Base-by-base conservation (phyloP, 1,139 yeast genomes). In the Kodamaea fungicola region DNA sequence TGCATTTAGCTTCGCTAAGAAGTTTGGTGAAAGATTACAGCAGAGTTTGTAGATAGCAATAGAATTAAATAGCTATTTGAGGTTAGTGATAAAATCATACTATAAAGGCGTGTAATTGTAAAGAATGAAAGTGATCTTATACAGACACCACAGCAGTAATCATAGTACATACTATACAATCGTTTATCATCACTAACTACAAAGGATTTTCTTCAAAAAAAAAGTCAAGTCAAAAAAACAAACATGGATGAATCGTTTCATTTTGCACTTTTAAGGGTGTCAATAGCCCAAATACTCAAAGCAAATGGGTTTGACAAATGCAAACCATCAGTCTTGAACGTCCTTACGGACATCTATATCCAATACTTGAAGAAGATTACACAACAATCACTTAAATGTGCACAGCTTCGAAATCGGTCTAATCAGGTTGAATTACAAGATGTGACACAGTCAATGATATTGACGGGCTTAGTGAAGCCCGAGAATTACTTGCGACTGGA, bases 1-100 rank as follows among this genome's bases (percentile, higher is more conserved):
- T 59, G 96, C 96, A 16, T 87, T 88, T 67, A 85, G 89, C 36
- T 83, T 90, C 63, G 97, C 97, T 16, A 88, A 87, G 54, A 86
- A 83, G 61, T 67, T 90, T 39, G 82, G 95, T 40, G 96, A 90
- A 60, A 80, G 88, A 58, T 74, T 89, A 52, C 95, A 87, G 64
- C 95, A 85, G 73, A 81, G 82, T 31, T 71, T 77, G 52, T 76
- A 62, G 45, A 16, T 16, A 16, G 19, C 19, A 16, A 16, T 16
- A 16, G 19, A 16, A 16, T 5, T 16, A 16, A 16, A 3, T 16
- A 16, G 19, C 19, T 16, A 16, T 16, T 16, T 16, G 19, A 16
- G 19, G 19, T 4, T 32, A 16, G 5, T 16, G 5, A 16, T 16
- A 16, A 16, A 16, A 16, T 16, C 19, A 5, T 16, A 16, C 19